Percentiles rank a stretch among this genome's conserved stretches.
These are phyloP conservation scores for Suhomyces bribrorum DNA, from an alignment of 1,139 yeast species.

Conservation along the genomic window DNA sequence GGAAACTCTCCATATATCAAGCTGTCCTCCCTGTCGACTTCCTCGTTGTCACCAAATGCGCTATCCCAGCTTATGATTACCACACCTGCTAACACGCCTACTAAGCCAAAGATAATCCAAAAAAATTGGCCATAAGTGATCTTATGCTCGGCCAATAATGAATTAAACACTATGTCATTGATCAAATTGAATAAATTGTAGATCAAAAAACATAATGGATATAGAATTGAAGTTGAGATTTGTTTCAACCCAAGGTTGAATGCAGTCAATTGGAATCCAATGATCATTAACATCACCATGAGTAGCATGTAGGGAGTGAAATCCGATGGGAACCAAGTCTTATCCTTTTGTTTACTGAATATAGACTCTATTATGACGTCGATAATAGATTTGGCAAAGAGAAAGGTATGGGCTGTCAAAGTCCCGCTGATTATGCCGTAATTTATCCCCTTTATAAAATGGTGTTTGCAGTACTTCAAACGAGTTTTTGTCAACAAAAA, in stretches of 20 bases:
- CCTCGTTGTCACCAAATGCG: constrained; percentile 27
- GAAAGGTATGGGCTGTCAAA: constrained; percentile 80
- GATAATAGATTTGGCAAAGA: constrained; percentile 81
- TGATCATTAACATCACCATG: constrained; percentile 60
- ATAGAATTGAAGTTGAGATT: constrained; percentile 75
- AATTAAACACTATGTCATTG: constrained; percentile 69
- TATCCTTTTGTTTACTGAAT: constrained; percentile 24
- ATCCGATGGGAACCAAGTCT: constrained; percentile 21
- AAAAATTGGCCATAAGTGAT: constrained; percentile 38
- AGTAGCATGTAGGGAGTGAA: constrained; percentile 52
- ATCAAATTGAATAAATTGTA: constrained; percentile 74
- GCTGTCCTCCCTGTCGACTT: constrained; percentile 21
- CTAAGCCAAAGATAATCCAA: constrained; percentile 53
- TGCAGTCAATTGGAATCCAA: constrained; percentile 73
- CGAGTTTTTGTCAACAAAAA: constrained; percentile 8
- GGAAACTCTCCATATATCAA: constrained; percentile 21
- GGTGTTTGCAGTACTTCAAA: constrained; percentile 6
- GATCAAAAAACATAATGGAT: constrained; percentile 83
- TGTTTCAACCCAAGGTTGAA: constrained; percentile 73
- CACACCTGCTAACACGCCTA: constrained; percentile 56
- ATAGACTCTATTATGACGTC: constrained; percentile 60
- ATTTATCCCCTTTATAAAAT: constrained; percentile 51
- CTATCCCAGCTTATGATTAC: constrained; percentile 48
- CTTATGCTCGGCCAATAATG: constrained; percentile 34
- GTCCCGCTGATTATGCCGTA: constrained; percentile 77